Conservation (phyloP, 1,139 yeast species). For the Eremothecium sinecaudum region DNA sequence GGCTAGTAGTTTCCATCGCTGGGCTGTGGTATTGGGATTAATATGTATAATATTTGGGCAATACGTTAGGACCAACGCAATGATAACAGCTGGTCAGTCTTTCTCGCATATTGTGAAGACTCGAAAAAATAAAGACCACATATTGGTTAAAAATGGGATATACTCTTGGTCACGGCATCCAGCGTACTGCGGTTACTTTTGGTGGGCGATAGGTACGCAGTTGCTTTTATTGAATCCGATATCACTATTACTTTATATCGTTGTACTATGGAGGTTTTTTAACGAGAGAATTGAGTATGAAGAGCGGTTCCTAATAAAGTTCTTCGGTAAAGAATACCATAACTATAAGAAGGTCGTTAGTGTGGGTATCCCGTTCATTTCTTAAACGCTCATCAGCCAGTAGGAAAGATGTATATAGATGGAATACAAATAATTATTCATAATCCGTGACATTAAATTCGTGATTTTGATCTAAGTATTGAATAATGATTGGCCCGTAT, state of each 20-base stretch:
- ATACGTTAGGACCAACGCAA: constrained; percentile 55
- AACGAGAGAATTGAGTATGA: constrained; percentile 55
- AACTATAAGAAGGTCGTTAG: constrained; percentile 43
- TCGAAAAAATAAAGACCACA: constrained; percentile 45
- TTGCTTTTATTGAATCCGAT: constrained; percentile 57
- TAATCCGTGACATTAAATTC: too few species aligned
- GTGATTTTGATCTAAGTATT: too few species aligned
- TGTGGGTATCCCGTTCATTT: constrained; percentile 58
- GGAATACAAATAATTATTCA: too few species aligned
- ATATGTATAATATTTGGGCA: constrained; percentile 52
- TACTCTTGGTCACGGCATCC: constrained; percentile 72
- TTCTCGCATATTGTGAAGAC: constrained; percentile 74
- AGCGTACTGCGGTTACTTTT: constrained; percentile 80
- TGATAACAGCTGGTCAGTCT: constrained; percentile 82
- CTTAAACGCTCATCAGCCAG: too few species aligned
- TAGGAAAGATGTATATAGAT: too few species aligned
- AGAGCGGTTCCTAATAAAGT: constrained; percentile 51
- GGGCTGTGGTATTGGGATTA: constrained; percentile 38
- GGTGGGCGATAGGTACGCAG: constrained; percentile 91
- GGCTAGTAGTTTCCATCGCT: constrained; percentile 7
- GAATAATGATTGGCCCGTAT: too few species aligned
- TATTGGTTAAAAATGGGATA: constrained; percentile 62
- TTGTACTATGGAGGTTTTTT: constrained; percentile 60
- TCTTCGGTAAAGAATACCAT: constrained; percentile 60
- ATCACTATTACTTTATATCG: constrained; percentile 39